Percentiles rank a stretch among this genome's conserved stretches.
Evolutionary conservation across 192 early-diverging fungal genomes (phyloP).

Genomic region (Neocallimastix lanati): DNA sequence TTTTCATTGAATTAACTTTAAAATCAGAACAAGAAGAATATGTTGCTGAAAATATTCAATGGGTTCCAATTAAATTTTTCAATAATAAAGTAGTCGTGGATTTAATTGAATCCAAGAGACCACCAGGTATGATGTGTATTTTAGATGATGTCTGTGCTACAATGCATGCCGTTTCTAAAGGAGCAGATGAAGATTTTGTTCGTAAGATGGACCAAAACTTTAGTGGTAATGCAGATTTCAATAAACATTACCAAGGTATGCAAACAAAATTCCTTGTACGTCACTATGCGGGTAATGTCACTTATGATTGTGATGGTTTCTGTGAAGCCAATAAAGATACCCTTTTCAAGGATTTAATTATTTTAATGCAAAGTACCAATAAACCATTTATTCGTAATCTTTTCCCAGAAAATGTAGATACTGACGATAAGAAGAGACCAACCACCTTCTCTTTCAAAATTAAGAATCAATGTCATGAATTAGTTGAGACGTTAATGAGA

Average conservation of each 20-base stretch:
- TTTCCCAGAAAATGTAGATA: conserved; percentile 84
- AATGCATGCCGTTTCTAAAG: conserved; percentile 70
- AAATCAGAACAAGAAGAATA: not conserved
- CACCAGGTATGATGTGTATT: conserved; percentile 79
- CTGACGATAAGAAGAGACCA: conserved; percentile 86
- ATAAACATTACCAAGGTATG: conserved; percentile 28
- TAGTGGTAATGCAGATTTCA: not conserved
- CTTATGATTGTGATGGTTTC: conserved; percentile 79
- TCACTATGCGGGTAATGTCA: conserved; percentile 95
- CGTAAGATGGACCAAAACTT: conserved; percentile 4
- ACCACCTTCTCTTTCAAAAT: conserved; percentile 95
- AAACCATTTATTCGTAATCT: conserved; percentile 59
- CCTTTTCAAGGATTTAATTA: conserved; percentile 78
- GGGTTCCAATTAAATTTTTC: conserved; percentile 98
- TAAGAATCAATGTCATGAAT: conserved; percentile 55
- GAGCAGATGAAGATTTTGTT: conserved; percentile 30
- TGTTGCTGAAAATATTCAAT: conserved; percentile 80
- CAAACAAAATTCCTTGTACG: conserved; percentile 49
- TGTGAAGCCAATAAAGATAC: conserved; percentile 97
- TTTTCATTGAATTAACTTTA: not conserved
- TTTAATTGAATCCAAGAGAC: conserved; percentile 86
- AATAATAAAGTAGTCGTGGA: conserved; percentile 99
- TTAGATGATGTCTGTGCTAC: conserved; percentile 97
- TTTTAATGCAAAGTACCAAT: conserved; percentile 56
- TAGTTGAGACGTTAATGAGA: conserved; percentile 86